Base-by-base conservation (phyloP, 768 basidiomycete species). In the Austroboletus eburneus region DNA sequence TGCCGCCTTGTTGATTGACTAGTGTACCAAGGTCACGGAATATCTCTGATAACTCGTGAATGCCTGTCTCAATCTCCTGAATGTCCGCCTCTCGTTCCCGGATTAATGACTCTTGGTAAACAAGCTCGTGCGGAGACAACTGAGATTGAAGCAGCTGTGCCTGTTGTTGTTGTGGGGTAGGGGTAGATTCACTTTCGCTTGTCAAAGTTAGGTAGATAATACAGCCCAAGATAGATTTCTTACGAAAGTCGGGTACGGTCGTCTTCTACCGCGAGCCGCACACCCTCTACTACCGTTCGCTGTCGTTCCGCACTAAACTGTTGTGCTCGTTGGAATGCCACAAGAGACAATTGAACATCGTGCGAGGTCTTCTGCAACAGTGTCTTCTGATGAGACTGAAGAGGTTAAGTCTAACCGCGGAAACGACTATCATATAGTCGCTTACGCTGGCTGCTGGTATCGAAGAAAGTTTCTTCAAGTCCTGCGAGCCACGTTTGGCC, bases 21-120 rank as follows among this genome's bases (percentile, higher is more conserved):
- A 99, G 75, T 14, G 92, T 94, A 36, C 94, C 95, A 38, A 99
- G 71, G 68, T 98, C 94, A 41, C 89, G 81, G 76, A 99, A 98
- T 61, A 99, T 97, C 67, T 97, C 91, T 22, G 89, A 80, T 38
- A 99, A 69, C 66, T 99, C 95, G 59, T 95, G 91, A 45, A 99
- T 97, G 7, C 96, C 95, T 7, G 81, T 84, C 67, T 99, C 96
- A 42, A 99, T 99, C 62, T 97, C 93, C 42, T 88, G 81, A 45
- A 98, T 98, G 59, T 98, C 96, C 0, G 75, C 76, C 64, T 99
- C 95, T 16, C 96, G 86, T 62, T 99, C 96, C 32, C 48, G 62
- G 30, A 66, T 67, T 30, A 98, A 71, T 9, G 91, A 89, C 63
- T 99, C 95, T 65, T 98, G 96, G 63, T 94, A 94, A 13, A 91